Conservation (phyloP, 2,329 filamentous ascomycete genomes). For the Verticillium nonalfalfae region DNA sequence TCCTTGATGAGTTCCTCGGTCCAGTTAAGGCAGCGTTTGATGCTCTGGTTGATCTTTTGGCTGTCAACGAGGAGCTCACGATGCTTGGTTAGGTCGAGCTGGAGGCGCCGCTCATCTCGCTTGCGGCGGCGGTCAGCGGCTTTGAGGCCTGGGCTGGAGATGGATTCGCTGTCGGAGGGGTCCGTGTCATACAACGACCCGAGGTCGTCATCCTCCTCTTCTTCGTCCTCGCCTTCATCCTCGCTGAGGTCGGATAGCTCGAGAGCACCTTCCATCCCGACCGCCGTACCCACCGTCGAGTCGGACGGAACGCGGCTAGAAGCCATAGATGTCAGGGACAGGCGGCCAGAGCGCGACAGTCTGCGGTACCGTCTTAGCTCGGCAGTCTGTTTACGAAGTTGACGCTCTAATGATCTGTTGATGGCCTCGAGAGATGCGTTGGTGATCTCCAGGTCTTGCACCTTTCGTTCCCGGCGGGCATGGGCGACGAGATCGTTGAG, state of each 20-base stretch:
- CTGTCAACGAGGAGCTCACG: slow-evolving; percentile 83
- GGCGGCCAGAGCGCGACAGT: slow-evolving; percentile 72
- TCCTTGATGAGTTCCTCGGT: slow-evolving; percentile 88
- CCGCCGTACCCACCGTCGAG: slow-evolving; percentile 18
- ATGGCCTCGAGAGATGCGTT: slow-evolving; percentile 94
- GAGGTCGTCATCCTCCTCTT: slow-evolving; percentile 35
- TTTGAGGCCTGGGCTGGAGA: slow-evolving; percentile 22
- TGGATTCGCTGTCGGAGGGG: slow-evolving; percentile 33
- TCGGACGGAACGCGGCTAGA: slow-evolving; percentile 35
- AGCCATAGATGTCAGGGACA: slow-evolving; percentile 40
- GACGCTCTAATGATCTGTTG: slow-evolving; percentile 85
- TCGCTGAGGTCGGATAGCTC: slow-evolving; percentile 47
- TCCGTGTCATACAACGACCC: slow-evolving; percentile 49
- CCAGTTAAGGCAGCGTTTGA: slow-evolving; percentile 83
- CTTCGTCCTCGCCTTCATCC: slow-evolving; percentile 35
- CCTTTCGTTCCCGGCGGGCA: slow-evolving; percentile 86
- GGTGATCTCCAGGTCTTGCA: slow-evolving; percentile 92
- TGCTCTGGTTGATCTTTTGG: slow-evolving; percentile 91
- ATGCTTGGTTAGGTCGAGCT: slow-evolving; percentile 80
- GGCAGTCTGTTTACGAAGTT: slow-evolving; percentile 83
- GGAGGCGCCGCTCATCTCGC: slow-evolving; percentile 75
- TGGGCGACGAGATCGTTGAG: slow-evolving; percentile 77
- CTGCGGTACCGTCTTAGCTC: slow-evolving; percentile 82
- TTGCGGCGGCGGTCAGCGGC: slow-evolving; percentile 49
- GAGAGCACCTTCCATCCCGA: slow-evolving; percentile 26